Percentiles rank a stretch among this genome's conserved stretches.
phyloP scores from a whole-genome alignment of 73 alveolate species.

The Loxodes magnus region DNA sequence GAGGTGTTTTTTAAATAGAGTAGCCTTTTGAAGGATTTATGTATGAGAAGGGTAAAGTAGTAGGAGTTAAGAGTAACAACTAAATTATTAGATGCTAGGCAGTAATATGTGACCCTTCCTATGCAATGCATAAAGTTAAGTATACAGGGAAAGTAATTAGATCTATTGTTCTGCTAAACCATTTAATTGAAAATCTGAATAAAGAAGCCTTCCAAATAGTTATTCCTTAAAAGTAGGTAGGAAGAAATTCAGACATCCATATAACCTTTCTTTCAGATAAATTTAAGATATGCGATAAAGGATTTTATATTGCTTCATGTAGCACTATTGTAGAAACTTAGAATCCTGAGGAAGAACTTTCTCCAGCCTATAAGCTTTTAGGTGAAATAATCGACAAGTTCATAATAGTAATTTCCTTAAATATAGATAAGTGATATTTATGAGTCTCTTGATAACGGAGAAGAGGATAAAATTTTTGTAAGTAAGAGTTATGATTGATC shows the following conservation, averaged over 20 bases:
- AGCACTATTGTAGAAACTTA: slow-evolving; percentile 57
- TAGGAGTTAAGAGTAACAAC: slow-evolving; percentile 47
- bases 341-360: slow-evolving; percentile 43
- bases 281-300: slow-evolving; percentile 29
- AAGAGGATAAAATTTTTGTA: neutral
- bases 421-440: neutral
- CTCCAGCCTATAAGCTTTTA: slow-evolving; percentile 46
- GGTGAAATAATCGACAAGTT: slow-evolving; percentile 50
- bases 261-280: slow-evolving; percentile 29
- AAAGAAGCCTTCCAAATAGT: slow-evolving; percentile 47
- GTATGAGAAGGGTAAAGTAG: slow-evolving; percentile 42
- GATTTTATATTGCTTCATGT: slow-evolving; percentile 42
- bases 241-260: slow-evolving; percentile 34
- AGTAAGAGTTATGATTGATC: neutral
- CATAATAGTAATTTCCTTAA: neutral
- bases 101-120: slow-evolving; percentile 62
- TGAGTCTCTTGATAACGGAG: too few species aligned
- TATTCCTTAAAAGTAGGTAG: slow-evolving; percentile 48
- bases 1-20: slow-evolving; percentile 56
- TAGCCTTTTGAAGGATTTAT: slow-evolving; percentile 52
- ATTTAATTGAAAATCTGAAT: slow-evolving; percentile 54
- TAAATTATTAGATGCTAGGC: slow-evolving; percentile 52
- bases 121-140: slow-evolving; percentile 34
- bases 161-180: slow-evolving; percentile 49
- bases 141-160: slow-evolving; percentile 41